Evolutionary conservation across 257 asterid species (phyloP), one percentile per base, ranked within the genome.

Genomic region (Thymus quinquecostatus): DNA sequence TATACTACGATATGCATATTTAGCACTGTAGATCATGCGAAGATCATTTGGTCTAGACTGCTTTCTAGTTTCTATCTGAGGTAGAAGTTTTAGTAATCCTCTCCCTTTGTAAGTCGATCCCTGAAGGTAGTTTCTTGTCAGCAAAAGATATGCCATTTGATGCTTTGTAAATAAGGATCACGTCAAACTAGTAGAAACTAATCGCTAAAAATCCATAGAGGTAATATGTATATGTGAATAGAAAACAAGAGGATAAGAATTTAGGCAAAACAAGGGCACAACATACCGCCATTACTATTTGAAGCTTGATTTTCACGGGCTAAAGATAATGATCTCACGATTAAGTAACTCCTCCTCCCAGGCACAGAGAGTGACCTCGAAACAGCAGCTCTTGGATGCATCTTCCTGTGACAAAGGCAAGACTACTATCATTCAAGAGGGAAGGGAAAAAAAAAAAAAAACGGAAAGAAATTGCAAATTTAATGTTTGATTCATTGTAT

Each of bases 301-400:
- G 88, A 74, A 81, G 75, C 80, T 66, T 77, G 82, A 80, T 76
- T 85, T 82, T 81, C 90, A 2, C 83, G 82, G 68, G 81, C 77
- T 73, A 89, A 88, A 51, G 97, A 92, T 55, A 82, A 48, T 54
- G 96, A 88, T 82, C 98, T 86, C 54, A 95, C 89, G 51, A 95
- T 92, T 60, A 95, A 72, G 53, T 74, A 27, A 66, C 28, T 64
- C 59, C 75, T 87, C 79, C 84, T 86, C 76, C 88, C 91, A 5
- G 97, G 97, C 53, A 86, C 88, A 57, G 99, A 94, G 21, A 88
- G 90, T 11, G 99, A 95, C 86, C 99, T 90, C n/a, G 93, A 77
- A 58, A 88, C 88, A 45, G 84, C 49, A 77, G 78, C 79, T 62
- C 75, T 75, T 21, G 67, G 91, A 50, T 38, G 84, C 60, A 61